Base-by-base conservation (phyloP, 2,329 filamentous ascomycete genomes). In the Endocalyx cinctus region DNA sequence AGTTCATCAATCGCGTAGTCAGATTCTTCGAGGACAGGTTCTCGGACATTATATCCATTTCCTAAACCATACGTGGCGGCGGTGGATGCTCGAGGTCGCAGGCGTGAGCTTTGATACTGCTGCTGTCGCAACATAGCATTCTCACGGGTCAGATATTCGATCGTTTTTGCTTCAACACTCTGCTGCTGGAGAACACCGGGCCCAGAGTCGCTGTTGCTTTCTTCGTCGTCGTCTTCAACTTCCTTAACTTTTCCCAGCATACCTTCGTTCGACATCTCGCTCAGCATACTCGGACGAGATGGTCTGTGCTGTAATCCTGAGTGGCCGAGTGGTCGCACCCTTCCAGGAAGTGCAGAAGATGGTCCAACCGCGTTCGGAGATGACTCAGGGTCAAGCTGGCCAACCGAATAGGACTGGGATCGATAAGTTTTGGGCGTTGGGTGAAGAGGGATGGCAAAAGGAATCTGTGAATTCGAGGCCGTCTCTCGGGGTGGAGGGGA, bases 391-490 rank as follows among this genome's bases (percentile, higher is more conserved):
- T 95, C 88, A 40, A 88, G 69, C 56, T 96, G 89, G 5, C 89
- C 89, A 29, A 94, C 90, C 0, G 90, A 97, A 60, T 97, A 97
- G 5, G 92, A 97, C 59, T 96, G 87, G 5, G 92, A 98, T 27
- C 92, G 82, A 50, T 94, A 92, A 1, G 87, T 88, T 60, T 97
- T 97, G 2, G 86, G 86, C 0, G 87, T 92, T 1, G 90, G 88
- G 43, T 94, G 86, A 14, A 94, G 70, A 4, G 88, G 88, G 46
- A 94, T 94, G 6, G 85, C 75, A 51, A 94, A 94, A 1, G 87
- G 86, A 34, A 94, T 84, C 42, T 90, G 79, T 46, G 70, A 60
- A 41, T 74, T 81, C 26, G 67, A 66, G 20, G 59, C 71, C 47
- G 58, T 71, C 47, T 74, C 74, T 53, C 69, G 69, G 29, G 66